Evolutionary conservation across 2,329 filamentous ascomycete species (phyloP), one percentile per base, ranked within the genome.

Genomic region (Fusarium musae): DNA sequence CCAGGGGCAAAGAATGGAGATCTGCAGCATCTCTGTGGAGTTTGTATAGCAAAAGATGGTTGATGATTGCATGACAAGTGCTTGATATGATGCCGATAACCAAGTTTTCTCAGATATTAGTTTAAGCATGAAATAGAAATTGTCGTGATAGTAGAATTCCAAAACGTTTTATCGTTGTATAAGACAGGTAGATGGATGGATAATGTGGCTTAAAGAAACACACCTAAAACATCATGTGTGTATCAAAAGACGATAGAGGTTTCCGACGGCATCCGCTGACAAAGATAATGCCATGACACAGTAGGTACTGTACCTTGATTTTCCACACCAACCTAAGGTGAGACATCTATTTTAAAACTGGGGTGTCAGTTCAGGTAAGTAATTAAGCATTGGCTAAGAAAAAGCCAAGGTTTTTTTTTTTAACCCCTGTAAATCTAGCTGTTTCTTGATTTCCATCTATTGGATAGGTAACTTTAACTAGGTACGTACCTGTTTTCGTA

Each of bases 311-410:
- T 37, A 44, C n/a, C n/a, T 42, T 56, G 42, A 53, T 40, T 62
- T 39, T 62, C 30, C 56, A 30, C 28, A 36, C 23, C 23, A 58
- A 39, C 23, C 23, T 23, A 32, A 34, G 32, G 39, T 59, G 47
- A 65, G 46, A 69, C 44, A 32, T 69, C 44, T 58, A 69, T 64
- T 50, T 53, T 53, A 69, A 64, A 59, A 65, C 52, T 8, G 52
- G 66, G 39, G 59, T 57, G 32, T 37, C 32, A 15, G 46, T 52
- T 69, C 65, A 69, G 59, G 44, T 36, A 32, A 36, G 30, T 43
- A 58, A 53, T 63, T 63, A 69, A 69, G 66, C 66, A 68, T 69
- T 69, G 46, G 66, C 54, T 57, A 70, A 70, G 65, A 70, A 59
- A 64, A 58, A 49, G 52, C 66, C 53, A 69, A 69, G 39, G 50